These are phyloP conservation scores for Wickerhamiella spandovensis DNA, from an alignment of 805 yeast genomes.

Conservation along the genomic window DNA sequence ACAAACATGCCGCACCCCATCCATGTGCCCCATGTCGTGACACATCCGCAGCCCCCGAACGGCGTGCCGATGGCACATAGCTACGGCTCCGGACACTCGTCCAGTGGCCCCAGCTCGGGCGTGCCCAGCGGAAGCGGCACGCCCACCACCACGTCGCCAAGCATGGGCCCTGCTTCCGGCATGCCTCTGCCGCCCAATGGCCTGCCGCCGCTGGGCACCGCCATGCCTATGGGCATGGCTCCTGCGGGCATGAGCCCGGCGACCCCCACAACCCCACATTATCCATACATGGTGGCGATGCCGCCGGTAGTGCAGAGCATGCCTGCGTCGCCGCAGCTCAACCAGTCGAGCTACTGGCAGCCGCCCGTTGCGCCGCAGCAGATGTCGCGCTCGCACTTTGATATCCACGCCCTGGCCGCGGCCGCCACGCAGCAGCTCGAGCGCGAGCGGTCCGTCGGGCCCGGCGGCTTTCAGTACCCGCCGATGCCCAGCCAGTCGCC, in stretches of 20 bases:
- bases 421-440: slow-evolving; percentile 35
- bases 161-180: not conserved
- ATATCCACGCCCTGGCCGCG: slow-evolving; percentile 31
- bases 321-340: slow-evolving; percentile 12
- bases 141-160: not conserved
- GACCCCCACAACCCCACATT: not conserved
- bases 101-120: not conserved
- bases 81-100: not conserved
- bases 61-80: not conserved
- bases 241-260: not conserved
- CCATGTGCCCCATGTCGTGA: not conserved
- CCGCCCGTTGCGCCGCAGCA: not conserved
- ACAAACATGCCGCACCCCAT: not conserved
- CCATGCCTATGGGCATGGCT: slow-evolving; percentile 4
- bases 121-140: not conserved
- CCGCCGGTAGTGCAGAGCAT: slow-evolving; percentile 7
- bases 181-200: not conserved
- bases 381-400: slow-evolving; percentile 19
- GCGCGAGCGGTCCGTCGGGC: slow-evolving; percentile 19
- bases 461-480: not conserved
- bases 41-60: not conserved
- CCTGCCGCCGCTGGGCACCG: not conserved
- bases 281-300: slow-evolving; percentile 5
- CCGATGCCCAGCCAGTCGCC: no score
- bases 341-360: slow-evolving; percentile 2